Conservation (phyloP, 1,284 basidiomycete species). For the Ustilago trichophora region DNA sequence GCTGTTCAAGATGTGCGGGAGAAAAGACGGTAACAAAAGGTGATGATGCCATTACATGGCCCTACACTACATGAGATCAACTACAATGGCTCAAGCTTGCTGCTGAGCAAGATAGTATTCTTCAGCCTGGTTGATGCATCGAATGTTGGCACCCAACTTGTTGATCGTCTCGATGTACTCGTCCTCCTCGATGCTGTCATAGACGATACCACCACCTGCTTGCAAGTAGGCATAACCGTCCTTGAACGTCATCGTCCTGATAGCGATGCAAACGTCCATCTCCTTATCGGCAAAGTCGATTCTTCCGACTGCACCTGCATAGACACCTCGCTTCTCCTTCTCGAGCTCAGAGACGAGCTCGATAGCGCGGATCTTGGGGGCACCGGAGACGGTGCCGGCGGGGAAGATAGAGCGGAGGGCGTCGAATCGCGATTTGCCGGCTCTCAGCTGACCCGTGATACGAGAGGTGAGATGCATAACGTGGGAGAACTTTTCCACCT, state of each 20-base stretch:
- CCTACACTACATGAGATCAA: too few species aligned
- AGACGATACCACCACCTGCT: conserved; percentile 93
- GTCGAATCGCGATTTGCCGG: conserved; percentile 88
- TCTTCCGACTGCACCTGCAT: conserved; percentile 95
- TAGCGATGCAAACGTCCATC: conserved; percentile 99
- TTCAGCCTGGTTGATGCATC: conserved; percentile 87
- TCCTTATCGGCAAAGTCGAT: conserved; percentile 94
- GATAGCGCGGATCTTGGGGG: conserved; percentile 98
- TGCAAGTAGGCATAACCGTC: conserved; percentile 91
- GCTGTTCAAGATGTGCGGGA: too few species aligned
- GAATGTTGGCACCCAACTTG: conserved; percentile 87
- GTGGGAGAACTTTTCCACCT: conserved; percentile 93
- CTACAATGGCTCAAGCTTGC: too few species aligned
- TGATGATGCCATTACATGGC: not conserved
- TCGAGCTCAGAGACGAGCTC: conserved; percentile 90
- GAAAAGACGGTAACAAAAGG: too few species aligned
- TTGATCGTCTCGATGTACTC: conserved; percentile 96
- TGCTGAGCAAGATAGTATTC: conserved; percentile 33
- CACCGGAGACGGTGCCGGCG: conserved; percentile 98
- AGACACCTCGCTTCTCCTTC: conserved; percentile 88
- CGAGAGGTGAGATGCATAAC: conserved; percentile 97
- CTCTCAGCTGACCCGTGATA: conserved; percentile 85
- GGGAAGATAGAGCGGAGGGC: conserved; percentile 99
- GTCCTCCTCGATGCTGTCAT: conserved; percentile 95
- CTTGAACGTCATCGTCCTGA: conserved; percentile 97